Evolutionary conservation across 495 filamentous ascomycete species (phyloP), one percentile per base, ranked within the genome.

Genomic region (Extremus antarcticus): DNA sequence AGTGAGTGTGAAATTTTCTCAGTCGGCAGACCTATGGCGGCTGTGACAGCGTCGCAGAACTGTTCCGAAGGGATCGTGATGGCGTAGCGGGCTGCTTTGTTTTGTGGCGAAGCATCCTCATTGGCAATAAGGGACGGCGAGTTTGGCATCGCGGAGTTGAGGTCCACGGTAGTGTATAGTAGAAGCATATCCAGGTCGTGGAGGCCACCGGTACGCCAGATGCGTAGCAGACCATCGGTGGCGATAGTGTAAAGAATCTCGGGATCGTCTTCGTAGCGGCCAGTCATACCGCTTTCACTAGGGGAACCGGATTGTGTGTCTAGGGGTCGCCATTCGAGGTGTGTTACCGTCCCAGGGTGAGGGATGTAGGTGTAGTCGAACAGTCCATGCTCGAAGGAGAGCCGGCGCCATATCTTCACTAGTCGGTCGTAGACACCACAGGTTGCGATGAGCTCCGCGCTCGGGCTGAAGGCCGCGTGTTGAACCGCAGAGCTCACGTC

Each of bases 191-290:
- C 79, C 25, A 83, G 71, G 7, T 83, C 80, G 64, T 91, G 82
- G 43, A 80, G 75, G 56, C 94, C 88, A 13, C 80, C 82, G 35
- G 82, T 76, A 1, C 85, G 81, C 90, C 90, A 99, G 46, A 96
- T 75, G 54, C 92, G 78, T 50, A 97, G 68, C 50, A 85, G 77
- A 43, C 83, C 82, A 63, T 96, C 94, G n/a, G 77, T 78, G 63
- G 89, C 94, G 54, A 92, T 80, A 0, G 94, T 95, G 65, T 92
- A 97, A n/a, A 99, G 76, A 1, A 94, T 85, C 69, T 94, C 59
- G 2, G 56, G 55, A 24, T 58, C 55, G n/a, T 62, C 59, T 13
- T 62, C 59, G 25, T 52, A 48, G 8, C 51, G 20, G 13, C 55
- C 52, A 23, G 43, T 53, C 3, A 62, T 56, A 8, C 56, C 53